Evolutionary conservation across 192 early-diverging fungal genomes (phyloP).

Genomic region (Coemansia sp.): DNA sequence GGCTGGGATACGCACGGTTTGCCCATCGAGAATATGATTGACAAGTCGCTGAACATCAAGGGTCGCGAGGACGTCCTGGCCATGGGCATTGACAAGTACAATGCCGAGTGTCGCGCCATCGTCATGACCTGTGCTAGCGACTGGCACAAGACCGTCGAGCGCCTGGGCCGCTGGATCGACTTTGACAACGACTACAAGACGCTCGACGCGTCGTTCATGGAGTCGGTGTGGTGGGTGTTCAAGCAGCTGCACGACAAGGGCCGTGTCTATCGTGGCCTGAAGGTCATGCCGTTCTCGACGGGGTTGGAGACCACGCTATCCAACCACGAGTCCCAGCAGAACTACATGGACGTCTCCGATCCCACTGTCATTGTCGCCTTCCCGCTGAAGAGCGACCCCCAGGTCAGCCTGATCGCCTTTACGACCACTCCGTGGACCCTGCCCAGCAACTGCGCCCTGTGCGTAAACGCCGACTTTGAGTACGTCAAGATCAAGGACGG

Average conservation of each 20-base stretch:
- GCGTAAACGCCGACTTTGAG: constrained; percentile 89
- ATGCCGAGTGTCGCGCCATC: constrained; percentile 92
- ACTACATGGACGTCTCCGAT: constrained; percentile 98
- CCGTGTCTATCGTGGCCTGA: constrained; percentile 91
- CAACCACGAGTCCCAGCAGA: constrained; percentile 95
- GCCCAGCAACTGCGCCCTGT: constrained; percentile 92
- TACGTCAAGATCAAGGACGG: constrained; percentile 94
- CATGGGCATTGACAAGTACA: constrained; percentile 97
- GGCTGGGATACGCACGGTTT: constrained; percentile 86
- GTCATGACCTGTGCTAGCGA: constrained; percentile 93
- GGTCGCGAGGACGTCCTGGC: constrained; percentile 83
- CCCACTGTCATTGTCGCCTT: constrained; percentile 92
- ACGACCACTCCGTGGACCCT: constrained; percentile 99
- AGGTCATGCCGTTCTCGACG: constrained; percentile 97
- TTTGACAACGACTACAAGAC: constrained; percentile 99
- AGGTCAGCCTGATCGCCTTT: constrained; percentile 86
- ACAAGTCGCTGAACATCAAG: constrained; percentile 75
- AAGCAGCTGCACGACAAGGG: constrained; percentile 93
- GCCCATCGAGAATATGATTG: constrained; percentile 96
- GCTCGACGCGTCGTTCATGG: constrained; percentile 94
- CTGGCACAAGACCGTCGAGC: constrained; percentile 92
- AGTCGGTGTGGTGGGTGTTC: constrained; percentile 99
- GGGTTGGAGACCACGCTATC: constrained; percentile 88
- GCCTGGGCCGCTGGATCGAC: constrained; percentile 99
- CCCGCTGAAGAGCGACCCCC: constrained; percentile 81